A percentile compares a stretch with the other conserved stretches of the same genome.
Evolutionary conservation across 306 rosid genomes (phyloP).

Genomic region (Prunus davidiana): DNA sequence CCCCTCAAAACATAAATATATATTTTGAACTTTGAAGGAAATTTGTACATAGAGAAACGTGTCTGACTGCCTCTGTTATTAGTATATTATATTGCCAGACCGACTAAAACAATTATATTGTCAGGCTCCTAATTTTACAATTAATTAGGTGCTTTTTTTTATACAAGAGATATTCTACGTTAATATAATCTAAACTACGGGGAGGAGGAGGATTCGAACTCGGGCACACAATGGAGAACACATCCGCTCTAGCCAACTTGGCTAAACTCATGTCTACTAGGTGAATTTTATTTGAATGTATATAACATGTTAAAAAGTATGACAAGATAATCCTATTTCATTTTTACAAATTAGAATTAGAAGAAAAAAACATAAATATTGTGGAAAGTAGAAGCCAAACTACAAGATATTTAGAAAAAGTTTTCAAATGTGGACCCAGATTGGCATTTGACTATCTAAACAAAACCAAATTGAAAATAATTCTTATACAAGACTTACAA

Average conservation of each 20-base stretch:
- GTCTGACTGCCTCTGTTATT: neutral
- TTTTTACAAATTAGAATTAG: no score
- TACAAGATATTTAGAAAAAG: neutral
- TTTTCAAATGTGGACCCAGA: neutral
- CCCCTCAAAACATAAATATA: no score
- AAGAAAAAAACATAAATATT: neutral
- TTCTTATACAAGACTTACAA: no score
- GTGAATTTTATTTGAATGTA: neutral
- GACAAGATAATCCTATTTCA: neutral
- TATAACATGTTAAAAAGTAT: neutral
- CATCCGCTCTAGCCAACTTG: no score
- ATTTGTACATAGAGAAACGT: neutral
- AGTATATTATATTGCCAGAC: neutral
- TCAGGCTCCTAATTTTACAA: neutral
- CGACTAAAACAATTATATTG: neutral
- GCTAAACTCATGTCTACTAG: no score
- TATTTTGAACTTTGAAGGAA: neutral
- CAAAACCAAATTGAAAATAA: neutral
- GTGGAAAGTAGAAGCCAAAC: neutral
- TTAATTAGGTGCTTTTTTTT: neutral
- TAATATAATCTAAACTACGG: no score
- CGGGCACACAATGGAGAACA: accelerated
- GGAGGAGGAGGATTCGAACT: no score
- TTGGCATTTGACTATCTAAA: neutral
- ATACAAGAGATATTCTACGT: no score